Evolutionary conservation across 176 grass and related monocot species (phyloP), one percentile per base, ranked within the genome.

Genomic region (sorghum (Sorghum bicolor)): DNA sequence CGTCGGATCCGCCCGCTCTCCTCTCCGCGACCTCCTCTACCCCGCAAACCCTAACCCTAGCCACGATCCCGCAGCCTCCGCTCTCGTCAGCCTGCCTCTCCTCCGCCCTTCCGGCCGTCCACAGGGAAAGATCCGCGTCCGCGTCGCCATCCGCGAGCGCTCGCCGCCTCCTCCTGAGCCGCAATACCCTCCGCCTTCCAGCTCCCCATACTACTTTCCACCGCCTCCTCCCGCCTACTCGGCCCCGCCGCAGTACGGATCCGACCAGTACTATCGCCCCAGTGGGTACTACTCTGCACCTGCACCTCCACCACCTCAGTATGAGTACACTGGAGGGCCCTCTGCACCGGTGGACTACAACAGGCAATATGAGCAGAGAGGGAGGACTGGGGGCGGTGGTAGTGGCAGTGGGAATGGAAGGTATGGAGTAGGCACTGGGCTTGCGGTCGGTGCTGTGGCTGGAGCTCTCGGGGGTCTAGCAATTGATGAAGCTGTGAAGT

Each of bases 81-180:
- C 72, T 37, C 38, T 76, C 20, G 86, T 98, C 90, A 93, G 85
- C 24, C 87, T 95, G 10, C 88, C 92, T 11, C 92, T 95, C 61
- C 76, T 91, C 33, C 95, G 95, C 72, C 90, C 95, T 19, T 98
- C 92, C 6, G 95, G 95, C 13, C 92, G 92, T 3, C 95, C 95
- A 8, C 95, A 98, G 50, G 95, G 96, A 22, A 95, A 95, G 89
- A 65, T 98, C 72, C 85, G 91, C 39, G 81, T 98, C 80, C 88
- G 90, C 82, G 52, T 98, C 36, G 81, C 91, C 28, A 55, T 98
- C 30, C 89, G 88, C n/a, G 92, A 95, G 86, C 93, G 80, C 14
- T 80, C 90, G n/a, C 68, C 63, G 28, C 88, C 85, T 0, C 91
- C 80, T 32, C 89, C 86, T 0, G 95, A 95, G 20, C 89, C 89